These are phyloP conservation scores for Heimioporus sp. DNA, from an alignment of 768 basidiomycete genomes.

Conservation along the genomic window DNA sequence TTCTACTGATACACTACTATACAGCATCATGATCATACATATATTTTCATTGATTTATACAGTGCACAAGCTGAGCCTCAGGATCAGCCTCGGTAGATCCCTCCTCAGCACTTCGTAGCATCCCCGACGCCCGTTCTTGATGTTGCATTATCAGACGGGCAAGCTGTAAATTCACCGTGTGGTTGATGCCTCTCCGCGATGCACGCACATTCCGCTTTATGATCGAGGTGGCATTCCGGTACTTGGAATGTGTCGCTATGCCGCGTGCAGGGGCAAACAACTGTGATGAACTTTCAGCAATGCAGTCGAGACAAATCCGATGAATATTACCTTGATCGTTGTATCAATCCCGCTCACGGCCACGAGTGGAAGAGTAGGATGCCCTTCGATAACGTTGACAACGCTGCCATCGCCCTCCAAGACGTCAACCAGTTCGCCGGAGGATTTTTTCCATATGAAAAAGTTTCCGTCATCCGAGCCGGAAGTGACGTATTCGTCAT, in stretches of 20 bases:
- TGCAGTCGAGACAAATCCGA: background rate
- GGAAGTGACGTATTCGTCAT: constrained; percentile 74
- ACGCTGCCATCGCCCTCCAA: constrained; percentile 81
- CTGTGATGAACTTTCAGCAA: constrained; percentile 33
- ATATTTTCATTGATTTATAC: constrained; percentile 28
- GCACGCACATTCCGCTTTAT: constrained; percentile 51
- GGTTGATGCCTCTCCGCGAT: constrained; percentile 22
- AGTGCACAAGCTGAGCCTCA: constrained; percentile 24
- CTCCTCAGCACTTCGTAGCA: constrained; percentile 22
- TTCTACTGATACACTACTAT: too few species aligned
- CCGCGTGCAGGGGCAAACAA: constrained; percentile 60
- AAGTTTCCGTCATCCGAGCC: constrained; percentile 88
- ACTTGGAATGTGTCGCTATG: constrained; percentile 52
- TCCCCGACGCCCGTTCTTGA: constrained; percentile 24
- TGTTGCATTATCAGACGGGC: constrained; percentile 32
- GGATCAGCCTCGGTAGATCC: constrained; percentile 21
- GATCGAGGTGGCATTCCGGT: constrained; percentile 51
- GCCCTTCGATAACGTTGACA: constrained; percentile 86
- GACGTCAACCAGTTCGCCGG: constrained; percentile 64
- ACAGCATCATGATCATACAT: background rate
- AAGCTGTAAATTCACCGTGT: constrained; percentile 21
- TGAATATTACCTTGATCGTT: constrained; percentile 66
- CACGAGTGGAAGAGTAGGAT: constrained; percentile 74
- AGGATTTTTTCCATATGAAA: constrained; percentile 81
- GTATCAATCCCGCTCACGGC: constrained; percentile 86